Evolutionary conservation across 164 flowering plant genomes (phyloP).

Genomic region (Berberis thunbergii): DNA sequence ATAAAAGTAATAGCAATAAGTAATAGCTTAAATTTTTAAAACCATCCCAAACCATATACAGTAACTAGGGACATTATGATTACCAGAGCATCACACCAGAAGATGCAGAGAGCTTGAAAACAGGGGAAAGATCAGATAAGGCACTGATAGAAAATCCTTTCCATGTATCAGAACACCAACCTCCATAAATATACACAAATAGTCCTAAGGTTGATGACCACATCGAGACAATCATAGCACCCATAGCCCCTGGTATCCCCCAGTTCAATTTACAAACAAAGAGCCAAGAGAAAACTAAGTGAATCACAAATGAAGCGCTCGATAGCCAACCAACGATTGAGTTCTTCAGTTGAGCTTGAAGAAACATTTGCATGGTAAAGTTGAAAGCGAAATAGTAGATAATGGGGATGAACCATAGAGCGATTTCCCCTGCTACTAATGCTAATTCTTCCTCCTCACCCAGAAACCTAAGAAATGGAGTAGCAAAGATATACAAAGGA

Average conservation of each 20-base stretch:
- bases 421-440: too few relatives aligned
- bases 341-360: too few relatives aligned
- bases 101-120: slow-evolving; percentile 19
- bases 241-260: slow-evolving; percentile 40
- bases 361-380: too few relatives aligned
- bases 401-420: too few relatives aligned
- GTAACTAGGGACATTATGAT: neutral
- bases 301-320: slow-evolving; percentile 7
- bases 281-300: slow-evolving; percentile 31
- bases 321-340: too few relatives aligned
- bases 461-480: too few relatives aligned
- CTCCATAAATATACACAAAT: slow-evolving; percentile 18
- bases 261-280: slow-evolving; percentile 16
- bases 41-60: neutral
- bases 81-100: slow-evolving; percentile 22
- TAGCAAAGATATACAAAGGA: neutral
- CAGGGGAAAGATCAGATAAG: slow-evolving; percentile 17
- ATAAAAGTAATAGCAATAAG: too few relatives aligned
- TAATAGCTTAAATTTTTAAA: neutral
- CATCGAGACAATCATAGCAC: slow-evolving; percentile 19
- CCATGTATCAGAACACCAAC: slow-evolving; percentile 32
- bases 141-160: slow-evolving; percentile 22
- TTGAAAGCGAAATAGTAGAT: too few relatives aligned
- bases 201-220: slow-evolving; percentile 20
- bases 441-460: too few relatives aligned